Evolutionary conservation across 2,329 filamentous ascomycete species (phyloP).

Genomic region (Akanthomyces dipterigenus): DNA sequence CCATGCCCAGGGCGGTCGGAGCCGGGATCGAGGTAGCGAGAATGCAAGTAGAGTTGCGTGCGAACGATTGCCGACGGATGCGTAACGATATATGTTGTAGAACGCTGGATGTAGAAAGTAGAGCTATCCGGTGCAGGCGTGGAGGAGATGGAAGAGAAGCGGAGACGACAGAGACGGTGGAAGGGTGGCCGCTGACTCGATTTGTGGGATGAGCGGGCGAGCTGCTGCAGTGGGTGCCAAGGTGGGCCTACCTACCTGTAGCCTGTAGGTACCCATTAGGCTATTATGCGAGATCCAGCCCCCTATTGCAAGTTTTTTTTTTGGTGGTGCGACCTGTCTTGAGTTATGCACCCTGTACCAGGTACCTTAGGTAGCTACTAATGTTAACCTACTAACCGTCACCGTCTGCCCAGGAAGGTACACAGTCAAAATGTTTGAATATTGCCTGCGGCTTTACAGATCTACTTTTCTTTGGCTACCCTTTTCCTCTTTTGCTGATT

Average conservation of each 20-base stretch:
- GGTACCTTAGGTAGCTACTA: no score
- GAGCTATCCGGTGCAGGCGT: not conserved
- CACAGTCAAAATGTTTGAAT: no score
- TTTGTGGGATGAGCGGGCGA: not conserved
- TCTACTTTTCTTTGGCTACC: no score
- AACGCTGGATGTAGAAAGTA: not conserved
- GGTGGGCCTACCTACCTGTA: no score
- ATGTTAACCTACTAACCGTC: no score
- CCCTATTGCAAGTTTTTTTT: not conserved
- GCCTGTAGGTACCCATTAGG: no score
- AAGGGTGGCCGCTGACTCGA: slow-evolving; percentile 4
- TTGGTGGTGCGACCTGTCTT: not conserved
- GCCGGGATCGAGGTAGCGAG: not conserved
- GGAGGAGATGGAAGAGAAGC: not conserved
- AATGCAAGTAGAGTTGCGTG: not conserved
- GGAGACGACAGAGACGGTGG: slow-evolving; percentile 5
- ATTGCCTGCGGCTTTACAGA: no score
- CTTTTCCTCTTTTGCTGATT: no score
- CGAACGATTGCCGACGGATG: not conserved
- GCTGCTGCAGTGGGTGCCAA: not conserved
- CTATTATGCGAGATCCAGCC: not conserved
- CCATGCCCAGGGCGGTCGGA: slow-evolving; percentile 2
- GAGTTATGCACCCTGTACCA: not conserved
- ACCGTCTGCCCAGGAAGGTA: no score
- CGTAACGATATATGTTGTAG: not conserved